Evolutionary conservation across 805 yeast genomes (phyloP).

Genomic region (Teunomyces funiuensis): DNA sequence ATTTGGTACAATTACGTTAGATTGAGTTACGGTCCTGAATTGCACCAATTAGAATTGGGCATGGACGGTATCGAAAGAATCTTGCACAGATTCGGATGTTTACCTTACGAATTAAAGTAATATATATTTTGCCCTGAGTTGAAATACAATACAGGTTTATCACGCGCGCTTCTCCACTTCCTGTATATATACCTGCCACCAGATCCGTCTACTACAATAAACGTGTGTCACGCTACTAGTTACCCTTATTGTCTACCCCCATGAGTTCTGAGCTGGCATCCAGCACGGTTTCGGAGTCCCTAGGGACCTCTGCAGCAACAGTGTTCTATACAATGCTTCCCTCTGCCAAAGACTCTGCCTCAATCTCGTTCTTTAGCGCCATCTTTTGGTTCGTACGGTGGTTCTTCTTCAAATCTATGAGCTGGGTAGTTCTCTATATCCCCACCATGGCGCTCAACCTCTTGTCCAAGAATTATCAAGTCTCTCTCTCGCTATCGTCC

Average conservation of each 20-base stretch:
- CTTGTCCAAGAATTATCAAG: slow-evolving; percentile 45
- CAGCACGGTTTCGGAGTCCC: background rate
- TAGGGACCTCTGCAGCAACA: background rate
- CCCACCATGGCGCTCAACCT: slow-evolving; percentile 25
- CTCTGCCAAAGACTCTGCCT: slow-evolving; percentile 13
- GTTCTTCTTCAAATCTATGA: slow-evolving; percentile 18
- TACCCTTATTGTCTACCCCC: background rate
- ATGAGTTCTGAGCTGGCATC: background rate
- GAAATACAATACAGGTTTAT: background rate
- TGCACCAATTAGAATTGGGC: slow-evolving; percentile 49
- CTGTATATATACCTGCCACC: background rate
- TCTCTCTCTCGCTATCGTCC: slow-evolving; percentile 53
- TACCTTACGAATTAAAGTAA: slow-evolving; percentile 28
- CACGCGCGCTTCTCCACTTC: background rate
- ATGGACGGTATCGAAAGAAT: slow-evolving; percentile 62
- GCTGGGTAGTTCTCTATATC: slow-evolving; percentile 15
- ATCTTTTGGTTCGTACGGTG: slow-evolving; percentile 20
- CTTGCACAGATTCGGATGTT: slow-evolving; percentile 41
- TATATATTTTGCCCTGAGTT: background rate
- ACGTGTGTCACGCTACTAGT: background rate
- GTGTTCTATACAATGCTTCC: slow-evolving; percentile 8
- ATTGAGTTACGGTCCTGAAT: slow-evolving; percentile 60
- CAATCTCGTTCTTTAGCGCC: slow-evolving; percentile 13
- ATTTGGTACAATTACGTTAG: slow-evolving; percentile 61
- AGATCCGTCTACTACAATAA: background rate